Conservation (phyloP, 1,284 basidiomycete species). For the Trichosporon ovoides region DNA sequence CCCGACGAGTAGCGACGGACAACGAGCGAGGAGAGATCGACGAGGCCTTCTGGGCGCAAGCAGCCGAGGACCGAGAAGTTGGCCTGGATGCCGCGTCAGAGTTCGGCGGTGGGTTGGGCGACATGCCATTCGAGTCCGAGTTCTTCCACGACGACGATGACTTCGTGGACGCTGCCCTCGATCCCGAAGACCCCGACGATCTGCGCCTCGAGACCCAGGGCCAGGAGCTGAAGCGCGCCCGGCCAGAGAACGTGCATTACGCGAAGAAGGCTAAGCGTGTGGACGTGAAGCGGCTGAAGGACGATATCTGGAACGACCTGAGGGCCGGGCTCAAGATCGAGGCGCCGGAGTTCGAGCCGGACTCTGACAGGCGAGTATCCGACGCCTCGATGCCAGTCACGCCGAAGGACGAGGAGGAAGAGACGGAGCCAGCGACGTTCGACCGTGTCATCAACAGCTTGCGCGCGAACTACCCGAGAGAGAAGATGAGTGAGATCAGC, state of each 20-base stretch:
- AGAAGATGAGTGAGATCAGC: conserved; percentile 96
- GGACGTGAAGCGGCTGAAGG: conserved; percentile 93
- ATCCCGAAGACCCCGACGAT: conserved; percentile 63
- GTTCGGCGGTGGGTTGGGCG: conserved; percentile 53
- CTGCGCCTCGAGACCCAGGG: conserved; percentile 74
- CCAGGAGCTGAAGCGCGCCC: conserved; percentile 64
- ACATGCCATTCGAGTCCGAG: conserved; percentile 83
- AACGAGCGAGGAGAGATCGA: conserved; percentile 75
- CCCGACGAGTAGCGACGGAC: conserved; percentile 57
- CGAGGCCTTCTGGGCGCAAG: conserved; percentile 91
- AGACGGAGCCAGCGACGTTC: conserved; percentile 57
- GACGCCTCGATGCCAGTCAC: neutral
- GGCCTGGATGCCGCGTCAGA: conserved; percentile 52
- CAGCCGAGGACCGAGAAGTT: conserved; percentile 71
- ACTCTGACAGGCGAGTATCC: neutral
- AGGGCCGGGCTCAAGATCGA: conserved; percentile 55
- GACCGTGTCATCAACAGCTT: conserved; percentile 76
- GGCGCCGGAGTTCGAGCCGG: neutral
- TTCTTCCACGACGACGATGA: conserved; percentile 94
- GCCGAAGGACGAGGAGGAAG: conserved; percentile 10
- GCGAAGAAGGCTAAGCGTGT: conserved; percentile 94
- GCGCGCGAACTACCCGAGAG: conserved; percentile 73
- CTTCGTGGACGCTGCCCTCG: conserved; percentile 74
- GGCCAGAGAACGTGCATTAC: conserved; percentile 88
- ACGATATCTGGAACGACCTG: conserved; percentile 93